phyloP scores from a whole-genome alignment of 169 alveolate genomes.

The Eimeria acervulina region DNA sequence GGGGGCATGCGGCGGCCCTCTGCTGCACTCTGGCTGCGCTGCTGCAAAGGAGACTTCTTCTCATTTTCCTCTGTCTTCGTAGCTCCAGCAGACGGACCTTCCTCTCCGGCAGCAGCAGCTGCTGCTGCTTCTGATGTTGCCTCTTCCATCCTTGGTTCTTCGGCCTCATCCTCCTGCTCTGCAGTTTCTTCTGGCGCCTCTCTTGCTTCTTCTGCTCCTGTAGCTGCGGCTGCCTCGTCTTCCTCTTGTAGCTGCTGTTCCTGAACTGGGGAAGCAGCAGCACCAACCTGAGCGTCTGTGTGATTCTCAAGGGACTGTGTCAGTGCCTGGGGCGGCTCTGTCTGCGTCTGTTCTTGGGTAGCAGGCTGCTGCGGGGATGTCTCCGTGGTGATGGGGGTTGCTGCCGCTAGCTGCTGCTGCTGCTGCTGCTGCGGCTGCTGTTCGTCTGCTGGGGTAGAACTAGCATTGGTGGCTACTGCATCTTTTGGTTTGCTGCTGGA shows the following conservation, averaged over 20 bases:
- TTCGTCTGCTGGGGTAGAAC: neutral
- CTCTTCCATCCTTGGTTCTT: neutral
- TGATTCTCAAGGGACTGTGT: neutral
- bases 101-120: neutral
- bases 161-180: conserved; percentile 6
- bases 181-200: neutral
- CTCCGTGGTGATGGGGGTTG: neutral
- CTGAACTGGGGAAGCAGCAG: neutral
- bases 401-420: neutral
- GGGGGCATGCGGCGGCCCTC: neutral
- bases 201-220: neutral
- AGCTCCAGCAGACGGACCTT: neutral
- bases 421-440: neutral
- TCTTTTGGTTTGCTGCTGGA: neutral
- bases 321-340: neutral
- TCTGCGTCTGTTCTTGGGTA: neutral
- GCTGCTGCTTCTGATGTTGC: neutral
- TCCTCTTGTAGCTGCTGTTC: neutral
- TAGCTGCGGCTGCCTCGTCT: neutral
- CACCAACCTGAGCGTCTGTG: neutral
- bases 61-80: neutral
- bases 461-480: neutral
- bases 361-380: neutral
- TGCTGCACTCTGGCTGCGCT: conserved; percentile 28
- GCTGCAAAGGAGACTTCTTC: neutral